These are phyloP conservation scores for Drosera capensis DNA, from an alignment of 148 eudicot species.

Conservation along the genomic window DNA sequence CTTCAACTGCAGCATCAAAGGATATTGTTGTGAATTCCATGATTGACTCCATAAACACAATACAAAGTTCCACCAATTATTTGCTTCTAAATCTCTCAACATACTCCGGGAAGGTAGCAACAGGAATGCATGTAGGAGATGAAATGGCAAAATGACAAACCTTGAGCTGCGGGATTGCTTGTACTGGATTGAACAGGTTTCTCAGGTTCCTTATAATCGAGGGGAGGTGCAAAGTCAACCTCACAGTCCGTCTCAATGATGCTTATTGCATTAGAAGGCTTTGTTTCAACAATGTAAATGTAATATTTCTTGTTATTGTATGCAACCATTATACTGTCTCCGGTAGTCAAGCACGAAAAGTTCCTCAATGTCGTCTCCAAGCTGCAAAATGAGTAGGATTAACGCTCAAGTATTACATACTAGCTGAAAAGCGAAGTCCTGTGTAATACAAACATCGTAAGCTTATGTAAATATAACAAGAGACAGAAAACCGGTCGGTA, in stretches of 20 bases:
- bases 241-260: constrained; percentile 97
- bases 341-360: constrained; percentile 89
- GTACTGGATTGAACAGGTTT: constrained; percentile 31
- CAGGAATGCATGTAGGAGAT: not conserved
- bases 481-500: too few relatives aligned
- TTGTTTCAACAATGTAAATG: constrained; percentile 76
- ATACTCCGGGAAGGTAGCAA: not conserved
- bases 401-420: too few relatives aligned
- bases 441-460: too few relatives aligned
- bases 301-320: constrained; percentile 85
- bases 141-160: constrained; percentile 19
- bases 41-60: not conserved
- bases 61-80: not conserved
- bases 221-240: constrained; percentile 98
- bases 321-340: constrained; percentile 90
- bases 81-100: not conserved
- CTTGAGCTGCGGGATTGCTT: constrained; percentile 49
- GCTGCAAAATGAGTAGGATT: constrained; percentile 25
- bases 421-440: not conserved
- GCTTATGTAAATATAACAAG: too few relatives aligned
- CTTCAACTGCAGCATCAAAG: constrained; percentile 27
- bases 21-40: not conserved
- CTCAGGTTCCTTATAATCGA: constrained; percentile 91
- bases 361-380: constrained; percentile 90
- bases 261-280: constrained; percentile 66